Evolutionary conservation across 345 rosid species (phyloP).

Genomic region (Alliaria petiolata): DNA sequence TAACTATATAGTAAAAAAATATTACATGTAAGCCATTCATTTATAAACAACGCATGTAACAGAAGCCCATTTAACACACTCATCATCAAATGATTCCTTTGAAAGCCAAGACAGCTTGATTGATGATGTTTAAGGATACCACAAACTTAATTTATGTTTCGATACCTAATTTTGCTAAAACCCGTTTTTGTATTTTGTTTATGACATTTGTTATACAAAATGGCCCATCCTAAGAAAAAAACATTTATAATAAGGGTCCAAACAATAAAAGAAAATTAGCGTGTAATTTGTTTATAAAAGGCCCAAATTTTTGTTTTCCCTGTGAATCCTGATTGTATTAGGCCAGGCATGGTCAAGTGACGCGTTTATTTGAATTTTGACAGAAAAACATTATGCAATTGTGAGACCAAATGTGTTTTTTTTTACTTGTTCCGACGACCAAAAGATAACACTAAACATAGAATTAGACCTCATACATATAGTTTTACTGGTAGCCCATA

Average conservation of each 20-base stretch:
- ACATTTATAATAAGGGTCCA: neutral
- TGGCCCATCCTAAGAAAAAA: neutral
- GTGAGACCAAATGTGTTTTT: neutral
- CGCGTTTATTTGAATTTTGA: neutral
- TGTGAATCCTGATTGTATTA: too few relatives aligned
- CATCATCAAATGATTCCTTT: too few relatives aligned
- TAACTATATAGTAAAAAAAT: too few relatives aligned
- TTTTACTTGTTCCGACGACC: too few relatives aligned
- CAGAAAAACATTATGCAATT: neutral
- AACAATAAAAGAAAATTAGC: neutral
- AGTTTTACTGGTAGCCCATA: too few relatives aligned
- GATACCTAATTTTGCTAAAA: neutral
- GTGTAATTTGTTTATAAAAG: neutral
- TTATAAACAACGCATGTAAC: too few relatives aligned
- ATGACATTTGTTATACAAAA: neutral
- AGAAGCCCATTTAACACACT: too few relatives aligned
- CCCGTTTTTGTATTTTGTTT: neutral
- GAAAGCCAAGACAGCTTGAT: neutral
- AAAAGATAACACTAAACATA: too few relatives aligned
- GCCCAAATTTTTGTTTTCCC: neutral
- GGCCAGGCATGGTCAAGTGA: neutral
- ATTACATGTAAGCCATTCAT: too few relatives aligned
- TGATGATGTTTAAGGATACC: neutral
- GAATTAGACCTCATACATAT: too few relatives aligned
- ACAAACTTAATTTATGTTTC: neutral